A percentile compares a stretch with the other conserved stretches of the same genome.
phyloP scores from a whole-genome alignment of 2,329 filamentous ascomycete species.

The Fusarium fujikuroi region DNA sequence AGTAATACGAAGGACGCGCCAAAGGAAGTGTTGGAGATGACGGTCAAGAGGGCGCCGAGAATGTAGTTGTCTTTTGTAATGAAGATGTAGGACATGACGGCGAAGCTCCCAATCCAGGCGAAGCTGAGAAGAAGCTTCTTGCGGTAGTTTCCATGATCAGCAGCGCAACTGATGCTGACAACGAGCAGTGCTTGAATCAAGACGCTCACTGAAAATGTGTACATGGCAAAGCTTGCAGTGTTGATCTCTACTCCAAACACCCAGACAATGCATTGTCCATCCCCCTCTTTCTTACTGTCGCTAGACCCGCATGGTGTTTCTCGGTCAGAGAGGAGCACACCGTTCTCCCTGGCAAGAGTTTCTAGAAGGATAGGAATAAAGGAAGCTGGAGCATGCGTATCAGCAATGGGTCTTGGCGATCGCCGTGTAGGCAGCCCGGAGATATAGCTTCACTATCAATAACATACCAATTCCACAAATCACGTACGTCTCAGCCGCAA shows the following conservation, averaged over 20 bases:
- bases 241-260: constrained; percentile 89
- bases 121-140: constrained; percentile 90
- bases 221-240: constrained; percentile 97
- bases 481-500: constrained; percentile 95
- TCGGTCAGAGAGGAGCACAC: constrained; percentile 83
- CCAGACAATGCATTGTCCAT: constrained; percentile 82
- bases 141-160: constrained; percentile 91
- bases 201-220: constrained; percentile 95
- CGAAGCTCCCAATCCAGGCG: constrained; percentile 80
- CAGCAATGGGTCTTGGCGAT: constrained; percentile 4
- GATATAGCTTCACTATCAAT: background rate
- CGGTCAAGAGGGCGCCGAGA: constrained; percentile 83
- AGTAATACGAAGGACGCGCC: constrained; percentile 94
- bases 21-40: constrained; percentile 92
- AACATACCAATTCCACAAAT: constrained; percentile 79
- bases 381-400: constrained; percentile 66
- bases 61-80: constrained; percentile 80
- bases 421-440: background rate
- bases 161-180: constrained; percentile 94
- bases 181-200: constrained; percentile 89
- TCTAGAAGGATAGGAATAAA: constrained; percentile 97
- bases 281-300: constrained; percentile 62
- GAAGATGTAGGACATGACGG: constrained; percentile 89
- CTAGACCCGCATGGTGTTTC: constrained; percentile 78
- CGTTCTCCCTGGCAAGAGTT: constrained; percentile 90